phyloP scores from a whole-genome alignment of 306 rosid species.

The Carpinus fangiana region DNA sequence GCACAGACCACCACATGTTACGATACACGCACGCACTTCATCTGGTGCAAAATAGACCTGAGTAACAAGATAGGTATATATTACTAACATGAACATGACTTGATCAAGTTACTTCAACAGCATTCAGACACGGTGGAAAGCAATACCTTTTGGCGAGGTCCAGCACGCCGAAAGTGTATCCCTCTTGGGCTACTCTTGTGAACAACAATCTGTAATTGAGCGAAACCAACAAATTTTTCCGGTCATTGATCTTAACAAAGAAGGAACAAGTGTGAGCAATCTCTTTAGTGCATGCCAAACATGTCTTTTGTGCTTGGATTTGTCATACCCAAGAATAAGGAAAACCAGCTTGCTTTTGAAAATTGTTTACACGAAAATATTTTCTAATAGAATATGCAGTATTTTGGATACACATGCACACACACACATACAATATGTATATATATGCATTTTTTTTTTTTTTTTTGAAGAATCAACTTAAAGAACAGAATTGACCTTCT shows the following conservation, averaged over 20 bases:
- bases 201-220: conserved; percentile 42
- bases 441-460: too few relatives aligned
- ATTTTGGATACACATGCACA: not conserved
- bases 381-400: too few relatives aligned
- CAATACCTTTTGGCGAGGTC: conserved; percentile 51
- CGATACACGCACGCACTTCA: conserved; percentile 49
- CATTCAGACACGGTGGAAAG: not conserved
- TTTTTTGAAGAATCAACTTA: not conserved
- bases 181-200: conserved; percentile 48
- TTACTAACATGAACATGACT: conserved; percentile 3
- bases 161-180: conserved; percentile 48
- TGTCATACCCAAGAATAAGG: not conserved
- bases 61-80: not conserved
- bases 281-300: not conserved
- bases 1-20: conserved; percentile 56
- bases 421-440: too few relatives aligned
- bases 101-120: not conserved
- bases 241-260: not conserved
- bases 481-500: conserved; percentile 32
- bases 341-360: not conserved
- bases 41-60: conserved; percentile 45
- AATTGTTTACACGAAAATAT: not conserved
- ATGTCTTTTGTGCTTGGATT: too few relatives aligned
- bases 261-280: not conserved
- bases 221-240: not conserved